A percentile compares a stretch with the other conserved stretches of the same genome.
phyloP scores from a whole-genome alignment of 2,329 filamentous ascomycete species.

The Metarhizium brunneum region DNA sequence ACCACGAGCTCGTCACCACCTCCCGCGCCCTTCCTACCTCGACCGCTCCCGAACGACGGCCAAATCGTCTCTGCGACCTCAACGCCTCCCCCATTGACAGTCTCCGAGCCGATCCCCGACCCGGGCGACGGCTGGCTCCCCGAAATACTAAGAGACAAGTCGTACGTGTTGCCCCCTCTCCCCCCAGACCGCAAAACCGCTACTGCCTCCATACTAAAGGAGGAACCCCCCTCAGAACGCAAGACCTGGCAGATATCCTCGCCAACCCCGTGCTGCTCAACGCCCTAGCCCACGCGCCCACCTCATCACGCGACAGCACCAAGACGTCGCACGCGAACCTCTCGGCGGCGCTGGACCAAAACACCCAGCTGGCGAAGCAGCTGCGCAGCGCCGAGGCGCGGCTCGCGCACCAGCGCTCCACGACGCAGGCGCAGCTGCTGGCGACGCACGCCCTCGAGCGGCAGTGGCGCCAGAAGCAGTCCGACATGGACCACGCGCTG shows the following conservation, averaged over 20 bases:
- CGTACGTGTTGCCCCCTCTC: constrained; percentile 45
- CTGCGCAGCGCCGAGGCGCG: constrained; percentile 42
- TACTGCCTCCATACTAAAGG: too few species aligned
- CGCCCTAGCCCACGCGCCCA: constrained; percentile 60
- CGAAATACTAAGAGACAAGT: constrained; percentile 66
- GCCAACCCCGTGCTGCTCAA: constrained; percentile 56
- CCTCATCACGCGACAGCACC: constrained; percentile 64
- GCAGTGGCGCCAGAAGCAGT: constrained; percentile 84
- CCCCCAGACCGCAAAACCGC: background rate
- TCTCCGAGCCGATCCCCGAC: constrained; percentile 34
- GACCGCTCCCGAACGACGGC: background rate
- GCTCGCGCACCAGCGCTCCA: constrained; percentile 52
- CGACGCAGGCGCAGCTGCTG: constrained; percentile 72
- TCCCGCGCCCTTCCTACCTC: background rate
- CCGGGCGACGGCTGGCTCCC: constrained; percentile 73
- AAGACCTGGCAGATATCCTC: constrained; percentile 66
- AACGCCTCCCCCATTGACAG: constrained; percentile 13
- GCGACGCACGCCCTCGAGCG: constrained; percentile 79
- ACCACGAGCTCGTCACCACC: constrained; percentile 27
- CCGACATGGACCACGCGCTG: constrained; percentile 78
- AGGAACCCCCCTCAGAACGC: constrained; percentile 45
- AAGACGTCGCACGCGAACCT: constrained; percentile 55
- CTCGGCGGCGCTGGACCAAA: constrained; percentile 56
- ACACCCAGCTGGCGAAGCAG: constrained; percentile 59
- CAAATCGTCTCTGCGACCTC: constrained; percentile 8